These are phyloP conservation scores for Colletotrichum sp. DNA, from an alignment of 2,329 filamentous ascomycete species.

Conservation along the genomic window DNA sequence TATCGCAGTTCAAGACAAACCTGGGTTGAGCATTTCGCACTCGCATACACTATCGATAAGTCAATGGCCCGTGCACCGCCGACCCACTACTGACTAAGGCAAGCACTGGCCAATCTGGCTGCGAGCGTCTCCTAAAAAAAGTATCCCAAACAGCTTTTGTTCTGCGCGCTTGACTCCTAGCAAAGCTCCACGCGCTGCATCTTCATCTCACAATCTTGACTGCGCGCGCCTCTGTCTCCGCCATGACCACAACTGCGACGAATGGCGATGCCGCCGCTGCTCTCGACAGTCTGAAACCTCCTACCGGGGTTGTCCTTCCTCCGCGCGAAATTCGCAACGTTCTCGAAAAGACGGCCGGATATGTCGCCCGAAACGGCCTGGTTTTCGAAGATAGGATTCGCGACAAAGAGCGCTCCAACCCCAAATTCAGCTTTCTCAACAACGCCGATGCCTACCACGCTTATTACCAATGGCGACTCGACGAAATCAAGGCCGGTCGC, in stretches of 20 bases:
- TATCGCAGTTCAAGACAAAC: background rate
- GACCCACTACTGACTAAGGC: background rate
- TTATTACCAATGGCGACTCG: constrained; percentile 90
- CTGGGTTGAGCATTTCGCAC: background rate
- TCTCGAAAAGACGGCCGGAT: constrained; percentile 94
- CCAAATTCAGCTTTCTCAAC: constrained; percentile 91
- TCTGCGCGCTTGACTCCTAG: background rate
- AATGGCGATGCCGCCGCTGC: constrained; percentile 58
- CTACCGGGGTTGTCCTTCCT: constrained; percentile 83
- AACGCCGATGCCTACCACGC: constrained; percentile 81
- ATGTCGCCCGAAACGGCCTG: constrained; percentile 73
- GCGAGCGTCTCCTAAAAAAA: constrained; percentile 2
- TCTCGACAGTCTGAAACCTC: constrained; percentile 76
- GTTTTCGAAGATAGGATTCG: constrained; percentile 84
- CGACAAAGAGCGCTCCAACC: constrained; percentile 81
- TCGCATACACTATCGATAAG: background rate
- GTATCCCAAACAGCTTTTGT: background rate
- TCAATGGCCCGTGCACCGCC: background rate
- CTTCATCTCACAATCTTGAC: constrained; percentile 20
- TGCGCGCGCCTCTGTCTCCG: constrained; percentile 16
- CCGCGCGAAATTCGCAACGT: constrained; percentile 85
- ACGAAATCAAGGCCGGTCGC: constrained; percentile 83
- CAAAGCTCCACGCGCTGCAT: constrained; percentile 20
- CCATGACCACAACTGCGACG: constrained; percentile 44
- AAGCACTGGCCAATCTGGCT: background rate